A percentile compares a stretch with the other conserved stretches of the same genome.
These are phyloP conservation scores for Melaleuca quinquenervia DNA, from an alignment of 345 rosid genomes.

Conservation along the genomic window DNA sequence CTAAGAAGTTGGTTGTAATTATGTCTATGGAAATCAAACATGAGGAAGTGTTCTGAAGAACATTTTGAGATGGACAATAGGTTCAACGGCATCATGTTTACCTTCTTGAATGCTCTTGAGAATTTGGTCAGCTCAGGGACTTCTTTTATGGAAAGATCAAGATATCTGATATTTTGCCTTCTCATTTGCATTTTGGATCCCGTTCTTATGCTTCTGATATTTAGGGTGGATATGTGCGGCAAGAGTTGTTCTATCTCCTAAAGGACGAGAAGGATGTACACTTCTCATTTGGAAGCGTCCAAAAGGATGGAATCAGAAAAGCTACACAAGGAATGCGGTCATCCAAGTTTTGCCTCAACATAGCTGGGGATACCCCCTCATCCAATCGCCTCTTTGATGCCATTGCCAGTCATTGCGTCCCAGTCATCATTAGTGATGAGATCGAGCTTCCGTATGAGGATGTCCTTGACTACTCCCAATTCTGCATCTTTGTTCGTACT, in stretches of 20 bases:
- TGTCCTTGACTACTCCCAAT: conserved; percentile 74
- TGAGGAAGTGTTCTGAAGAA: background rate
- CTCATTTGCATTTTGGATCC: background rate
- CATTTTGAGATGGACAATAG: background rate
- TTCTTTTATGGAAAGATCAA: background rate
- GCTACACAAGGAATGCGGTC: conserved; percentile 75
- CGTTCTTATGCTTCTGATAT: background rate
- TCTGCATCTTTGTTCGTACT: conserved; percentile 76
- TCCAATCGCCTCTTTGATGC: conserved; percentile 97
- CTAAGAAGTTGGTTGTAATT: background rate
- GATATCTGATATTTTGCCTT: background rate
- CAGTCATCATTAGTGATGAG: conserved; percentile 83
- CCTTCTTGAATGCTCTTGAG: background rate
- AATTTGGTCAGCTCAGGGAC: background rate
- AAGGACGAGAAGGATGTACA: conserved; percentile 81
- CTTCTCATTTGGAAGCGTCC: conserved; percentile 74
- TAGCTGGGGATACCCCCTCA: conserved; percentile 96
- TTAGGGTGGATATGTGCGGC: conserved; percentile 84
- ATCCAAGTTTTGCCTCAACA: conserved; percentile 89
- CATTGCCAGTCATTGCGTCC: conserved; percentile 89
- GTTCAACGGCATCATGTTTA: background rate
- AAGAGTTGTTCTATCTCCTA: conserved; percentile 63
- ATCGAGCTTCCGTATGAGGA: conserved; percentile 95
- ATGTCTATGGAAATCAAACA: background rate
- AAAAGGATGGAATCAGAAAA: conserved; percentile 47